These are phyloP conservation scores for Fraxinus baroniana DNA, from an alignment of 305 asterid genomes.

Conservation along the genomic window DNA sequence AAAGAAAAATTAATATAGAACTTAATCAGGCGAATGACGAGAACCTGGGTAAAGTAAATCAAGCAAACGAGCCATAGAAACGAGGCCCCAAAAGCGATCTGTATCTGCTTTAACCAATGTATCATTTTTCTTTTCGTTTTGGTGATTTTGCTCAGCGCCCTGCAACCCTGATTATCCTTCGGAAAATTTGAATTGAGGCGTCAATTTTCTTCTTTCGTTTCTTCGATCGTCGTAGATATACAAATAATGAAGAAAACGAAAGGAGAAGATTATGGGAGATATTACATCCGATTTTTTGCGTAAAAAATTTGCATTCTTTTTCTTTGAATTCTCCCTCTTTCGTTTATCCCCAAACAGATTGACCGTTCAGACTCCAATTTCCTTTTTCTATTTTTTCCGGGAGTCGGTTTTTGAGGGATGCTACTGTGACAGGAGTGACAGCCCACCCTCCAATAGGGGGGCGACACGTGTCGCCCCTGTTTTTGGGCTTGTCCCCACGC, in stretches of 20 bases:
- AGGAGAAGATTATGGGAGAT: neutral
- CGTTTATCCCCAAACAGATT: neutral
- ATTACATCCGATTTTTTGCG: neutral
- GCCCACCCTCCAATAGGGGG: too few relatives aligned
- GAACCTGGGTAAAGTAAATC: conserved; percentile 94
- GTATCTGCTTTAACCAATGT: conserved; percentile 60
- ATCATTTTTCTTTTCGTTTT: conserved; percentile 41
- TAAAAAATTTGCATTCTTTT: neutral
- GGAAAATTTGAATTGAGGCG: neutral
- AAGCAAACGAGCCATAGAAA: conserved; percentile 89
- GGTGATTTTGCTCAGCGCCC: conserved; percentile 20
- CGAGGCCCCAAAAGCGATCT: conserved; percentile 75
- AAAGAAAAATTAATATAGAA: neutral
- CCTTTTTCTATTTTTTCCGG: too few relatives aligned
- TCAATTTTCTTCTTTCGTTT: neutral
- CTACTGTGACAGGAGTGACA: too few relatives aligned
- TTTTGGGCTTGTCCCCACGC: too few relatives aligned
- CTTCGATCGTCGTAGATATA: neutral
- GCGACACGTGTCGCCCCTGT: too few relatives aligned
- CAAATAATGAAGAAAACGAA: neutral
- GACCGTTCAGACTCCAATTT: neutral
- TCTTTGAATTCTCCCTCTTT: neutral
- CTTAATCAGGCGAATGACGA: neutral
- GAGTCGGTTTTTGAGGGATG: too few relatives aligned
- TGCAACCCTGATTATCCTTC: conserved; percentile 15